phyloP scores from a whole-genome alignment of 306 rosid genomes.

The Oemleria cerasiformis region DNA sequence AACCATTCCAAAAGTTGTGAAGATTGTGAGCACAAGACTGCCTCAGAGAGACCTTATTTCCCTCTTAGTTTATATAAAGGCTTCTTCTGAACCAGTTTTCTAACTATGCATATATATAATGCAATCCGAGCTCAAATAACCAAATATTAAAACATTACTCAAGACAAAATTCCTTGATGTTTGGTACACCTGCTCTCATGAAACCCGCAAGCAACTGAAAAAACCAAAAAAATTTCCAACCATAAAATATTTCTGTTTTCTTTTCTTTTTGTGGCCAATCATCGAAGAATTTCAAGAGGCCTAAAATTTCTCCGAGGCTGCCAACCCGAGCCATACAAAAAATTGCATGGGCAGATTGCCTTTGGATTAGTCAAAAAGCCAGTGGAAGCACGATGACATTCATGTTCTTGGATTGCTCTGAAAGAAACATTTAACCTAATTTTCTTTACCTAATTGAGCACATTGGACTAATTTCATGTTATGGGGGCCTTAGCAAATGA shows the following conservation, averaged over 20 bases:
- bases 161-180: too few relatives aligned
- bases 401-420: not conserved
- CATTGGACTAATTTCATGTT: not conserved
- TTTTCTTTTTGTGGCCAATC: not conserved
- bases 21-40: conserved; percentile 49
- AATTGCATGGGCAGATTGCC: not conserved
- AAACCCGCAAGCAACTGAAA: too few relatives aligned
- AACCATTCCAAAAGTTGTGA: conserved; percentile 60
- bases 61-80: too few relatives aligned
- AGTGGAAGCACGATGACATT: not conserved
- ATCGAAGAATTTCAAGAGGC: not conserved
- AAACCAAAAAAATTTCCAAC: too few relatives aligned
- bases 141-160: too few relatives aligned
- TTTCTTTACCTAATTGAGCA: not conserved
- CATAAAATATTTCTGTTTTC: too few relatives aligned
- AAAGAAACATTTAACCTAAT: not conserved
- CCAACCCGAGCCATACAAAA: not conserved
- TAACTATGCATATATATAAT: too few relatives aligned
- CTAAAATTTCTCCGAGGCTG: not conserved
- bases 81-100: too few relatives aligned
- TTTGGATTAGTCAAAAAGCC: not conserved
- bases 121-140: too few relatives aligned
- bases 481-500: not conserved
- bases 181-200: too few relatives aligned
- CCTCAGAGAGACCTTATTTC: conserved; percentile 55